These are phyloP conservation scores for Aspergillus terreus DNA, from an alignment of 2,329 filamentous ascomycete genomes.

Conservation along the genomic window DNA sequence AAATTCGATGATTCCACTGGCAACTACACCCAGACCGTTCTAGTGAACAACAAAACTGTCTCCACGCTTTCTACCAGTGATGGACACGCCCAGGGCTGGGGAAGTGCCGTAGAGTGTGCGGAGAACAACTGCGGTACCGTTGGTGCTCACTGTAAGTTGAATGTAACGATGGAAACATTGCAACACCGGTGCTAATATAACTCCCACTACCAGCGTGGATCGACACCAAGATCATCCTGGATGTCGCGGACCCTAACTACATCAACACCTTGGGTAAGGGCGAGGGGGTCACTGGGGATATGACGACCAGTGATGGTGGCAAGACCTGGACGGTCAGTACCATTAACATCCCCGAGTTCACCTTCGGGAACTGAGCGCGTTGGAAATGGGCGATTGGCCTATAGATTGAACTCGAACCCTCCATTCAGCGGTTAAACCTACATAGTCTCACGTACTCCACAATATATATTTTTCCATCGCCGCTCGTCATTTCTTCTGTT, in stretches of 20 bases:
- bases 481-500: too few species aligned
- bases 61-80: conserved; percentile 45
- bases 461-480: too few species aligned
- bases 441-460: neutral
- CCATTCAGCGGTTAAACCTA: neutral
- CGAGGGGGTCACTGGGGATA: conserved; percentile 39
- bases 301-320: conserved; percentile 40
- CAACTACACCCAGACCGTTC: conserved; percentile 42
- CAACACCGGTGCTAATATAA: neutral
- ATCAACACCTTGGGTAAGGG: conserved; percentile 36
- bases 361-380: conserved; percentile 7
- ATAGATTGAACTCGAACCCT: neutral
- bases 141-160: conserved; percentile 32
- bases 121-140: conserved; percentile 40
- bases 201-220: conserved; percentile 28
- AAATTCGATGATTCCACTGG: conserved; percentile 38
- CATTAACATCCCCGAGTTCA: conserved; percentile 32
- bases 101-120: conserved; percentile 41
- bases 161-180: neutral
- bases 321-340: conserved; percentile 43
- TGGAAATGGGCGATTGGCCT: neutral
- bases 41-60: conserved; percentile 35
- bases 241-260: conserved; percentile 28
- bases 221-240: conserved; percentile 39
- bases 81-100: conserved; percentile 43